Conservation (phyloP, 2,329 filamentous ascomycete species). For the Paecilomyces formosus region DNA sequence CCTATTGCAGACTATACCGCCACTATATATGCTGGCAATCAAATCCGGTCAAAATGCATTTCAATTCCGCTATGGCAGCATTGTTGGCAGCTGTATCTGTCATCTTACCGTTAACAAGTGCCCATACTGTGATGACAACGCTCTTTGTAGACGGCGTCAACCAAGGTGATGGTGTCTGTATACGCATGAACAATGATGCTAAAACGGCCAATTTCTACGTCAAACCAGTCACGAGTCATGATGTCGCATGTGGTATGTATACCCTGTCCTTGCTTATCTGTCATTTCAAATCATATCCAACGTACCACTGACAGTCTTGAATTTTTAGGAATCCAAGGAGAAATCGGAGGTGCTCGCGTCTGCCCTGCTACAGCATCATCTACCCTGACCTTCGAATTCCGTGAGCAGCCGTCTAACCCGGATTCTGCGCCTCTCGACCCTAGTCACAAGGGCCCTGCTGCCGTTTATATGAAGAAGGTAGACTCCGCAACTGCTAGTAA, state of each 20-base stretch:
- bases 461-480: slow-evolving; percentile 67
- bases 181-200: slow-evolving; percentile 56
- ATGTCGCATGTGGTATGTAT: slow-evolving; percentile 62
- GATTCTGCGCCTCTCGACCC: slow-evolving; percentile 51
- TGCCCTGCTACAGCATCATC: slow-evolving; percentile 43
- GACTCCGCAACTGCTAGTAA: slow-evolving; percentile 44
- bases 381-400: slow-evolving; percentile 60
- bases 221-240: slow-evolving; percentile 47
- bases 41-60: background rate
- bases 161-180: slow-evolving; percentile 64
- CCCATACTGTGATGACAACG: slow-evolving; percentile 59
- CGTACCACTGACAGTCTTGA: background rate
- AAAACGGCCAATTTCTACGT: slow-evolving; percentile 52
- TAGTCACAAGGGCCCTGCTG: slow-evolving; percentile 61
- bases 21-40: background rate
- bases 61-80: background rate
- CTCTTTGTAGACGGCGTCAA: slow-evolving; percentile 54
- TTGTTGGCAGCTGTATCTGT: background rate
- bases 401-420: slow-evolving; percentile 50
- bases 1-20: background rate
- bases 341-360: slow-evolving; percentile 41
- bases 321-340: slow-evolving; percentile 39
- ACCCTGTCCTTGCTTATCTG: background rate
- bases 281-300: too few relatives aligned
- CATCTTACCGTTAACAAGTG: slow-evolving; percentile 28